These are phyloP conservation scores for Colletotrichum viniferum DNA, from an alignment of 2,329 filamentous ascomycete species.

Conservation along the genomic window DNA sequence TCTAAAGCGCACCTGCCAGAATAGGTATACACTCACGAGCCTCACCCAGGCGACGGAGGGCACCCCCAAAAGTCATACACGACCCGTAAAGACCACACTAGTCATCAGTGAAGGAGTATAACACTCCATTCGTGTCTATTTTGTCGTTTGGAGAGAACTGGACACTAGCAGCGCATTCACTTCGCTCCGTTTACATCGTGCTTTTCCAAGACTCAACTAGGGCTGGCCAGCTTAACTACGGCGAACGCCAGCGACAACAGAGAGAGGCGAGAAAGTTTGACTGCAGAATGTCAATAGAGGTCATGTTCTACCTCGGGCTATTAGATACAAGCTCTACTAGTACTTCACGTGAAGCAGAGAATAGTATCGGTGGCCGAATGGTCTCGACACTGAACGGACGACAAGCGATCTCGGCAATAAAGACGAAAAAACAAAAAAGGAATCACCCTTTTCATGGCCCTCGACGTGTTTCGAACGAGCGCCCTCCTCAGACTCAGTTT, in stretches of 20 bases:
- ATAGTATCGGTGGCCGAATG: background rate
- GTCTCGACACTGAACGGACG: background rate
- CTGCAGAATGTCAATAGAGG: background rate
- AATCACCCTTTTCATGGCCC: background rate
- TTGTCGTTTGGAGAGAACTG: background rate
- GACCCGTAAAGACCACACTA: background rate
- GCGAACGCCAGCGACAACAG: background rate
- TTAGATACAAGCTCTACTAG: background rate
- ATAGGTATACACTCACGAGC: background rate
- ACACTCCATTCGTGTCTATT: background rate
- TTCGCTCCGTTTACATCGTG: background rate
- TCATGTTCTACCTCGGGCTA: background rate
- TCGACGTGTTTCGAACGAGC: background rate
- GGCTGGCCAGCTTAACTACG: background rate
- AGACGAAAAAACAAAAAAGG: background rate
- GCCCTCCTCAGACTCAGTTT: background rate
- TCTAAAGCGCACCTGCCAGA: background rate
- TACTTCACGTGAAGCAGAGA: background rate
- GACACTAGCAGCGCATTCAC: background rate
- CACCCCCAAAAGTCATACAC: background rate
- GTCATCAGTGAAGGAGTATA: background rate
- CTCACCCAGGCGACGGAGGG: background rate
- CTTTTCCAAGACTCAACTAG: background rate
- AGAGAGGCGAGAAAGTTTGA: fast-evolving
- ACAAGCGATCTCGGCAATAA: background rate